Evolutionary conservation across 1,284 basidiomycete species (phyloP).

Genomic region (Polyporus tsugae): DNA sequence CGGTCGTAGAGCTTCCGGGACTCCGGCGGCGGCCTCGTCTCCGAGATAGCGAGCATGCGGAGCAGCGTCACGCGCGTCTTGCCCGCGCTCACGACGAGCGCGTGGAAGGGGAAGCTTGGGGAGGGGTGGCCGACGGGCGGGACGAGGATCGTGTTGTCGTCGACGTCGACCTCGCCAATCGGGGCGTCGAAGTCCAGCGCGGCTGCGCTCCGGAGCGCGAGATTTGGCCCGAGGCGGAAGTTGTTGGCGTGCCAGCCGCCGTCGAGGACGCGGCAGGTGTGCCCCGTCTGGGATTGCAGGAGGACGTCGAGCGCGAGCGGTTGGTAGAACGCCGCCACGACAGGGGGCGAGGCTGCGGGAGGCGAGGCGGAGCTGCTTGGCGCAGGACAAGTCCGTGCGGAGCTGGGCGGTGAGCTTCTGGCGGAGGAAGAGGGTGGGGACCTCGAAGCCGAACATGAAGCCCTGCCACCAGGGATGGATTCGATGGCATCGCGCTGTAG

Average conservation of each 20-base stretch:
- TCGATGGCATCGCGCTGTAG: not conserved
- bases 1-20: not conserved
- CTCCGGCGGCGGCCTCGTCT: not conserved
- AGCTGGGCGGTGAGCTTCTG: not conserved
- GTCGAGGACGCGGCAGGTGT: not conserved
- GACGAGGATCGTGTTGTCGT: not conserved
- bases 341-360: not conserved
- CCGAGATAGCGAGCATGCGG: not conserved
- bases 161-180: not conserved
- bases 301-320: not conserved
- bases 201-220: not conserved
- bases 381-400: too few species aligned
- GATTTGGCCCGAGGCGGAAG: not conserved
- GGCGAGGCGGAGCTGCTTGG: not conserved
- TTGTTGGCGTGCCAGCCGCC: too few species aligned
- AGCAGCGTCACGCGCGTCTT: not conserved
- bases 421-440: not conserved
- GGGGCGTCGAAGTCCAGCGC: not conserved
- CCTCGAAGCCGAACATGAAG: not conserved
- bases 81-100: not conserved
- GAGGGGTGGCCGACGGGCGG: not conserved
- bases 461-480: not conserved
- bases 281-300: not conserved
- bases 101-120: not conserved
- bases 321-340: not conserved